These are phyloP conservation scores for Sextonia rubra DNA, from an alignment of 164 flowering plant genomes.

Conservation along the genomic window DNA sequence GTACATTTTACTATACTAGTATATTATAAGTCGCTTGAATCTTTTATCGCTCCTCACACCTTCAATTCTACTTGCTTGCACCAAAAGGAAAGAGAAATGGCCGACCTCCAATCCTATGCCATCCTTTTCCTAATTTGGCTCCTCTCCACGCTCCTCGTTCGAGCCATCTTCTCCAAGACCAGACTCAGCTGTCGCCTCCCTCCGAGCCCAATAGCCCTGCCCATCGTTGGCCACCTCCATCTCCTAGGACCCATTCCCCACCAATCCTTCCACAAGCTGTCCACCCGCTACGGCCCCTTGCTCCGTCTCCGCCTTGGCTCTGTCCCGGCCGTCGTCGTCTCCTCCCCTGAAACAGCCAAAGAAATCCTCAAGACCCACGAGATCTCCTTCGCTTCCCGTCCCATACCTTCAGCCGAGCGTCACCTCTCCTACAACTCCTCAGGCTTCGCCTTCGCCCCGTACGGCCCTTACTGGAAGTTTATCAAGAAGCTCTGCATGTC, in stretches of 20 bases:
- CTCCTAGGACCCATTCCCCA: conserved; percentile 44
- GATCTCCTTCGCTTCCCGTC: conserved; percentile 31
- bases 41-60: too few relatives aligned
- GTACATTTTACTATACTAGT: too few relatives aligned
- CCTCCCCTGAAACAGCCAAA: conserved; percentile 37
- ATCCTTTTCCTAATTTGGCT: conserved; percentile 23
- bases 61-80: too few relatives aligned
- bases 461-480: conserved; percentile 61
- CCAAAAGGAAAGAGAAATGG: too few relatives aligned
- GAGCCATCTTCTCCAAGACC: conserved; percentile 10
- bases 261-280: conserved; percentile 37
- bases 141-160: conserved; percentile 20
- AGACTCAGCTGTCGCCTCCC: conserved; percentile 22
- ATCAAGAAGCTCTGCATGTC: conserved; percentile 43
- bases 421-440: conserved; percentile 32
- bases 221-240: conserved; percentile 57
- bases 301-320: conserved; percentile 45
- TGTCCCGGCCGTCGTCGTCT: conserved; percentile 33
- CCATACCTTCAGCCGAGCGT: conserved; percentile 23
- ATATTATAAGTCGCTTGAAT: too few relatives aligned
- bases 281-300: conserved; percentile 44
- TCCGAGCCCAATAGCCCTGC: conserved; percentile 49
- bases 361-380: conserved; percentile 50
- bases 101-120: conserved; percentile 15
- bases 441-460: conserved; percentile 42